A percentile compares a stretch with the other conserved stretches of the same genome.
These are phyloP conservation scores for Sclerotinia subarctica DNA, from an alignment of 2,329 filamentous ascomycete species.

Conservation along the genomic window DNA sequence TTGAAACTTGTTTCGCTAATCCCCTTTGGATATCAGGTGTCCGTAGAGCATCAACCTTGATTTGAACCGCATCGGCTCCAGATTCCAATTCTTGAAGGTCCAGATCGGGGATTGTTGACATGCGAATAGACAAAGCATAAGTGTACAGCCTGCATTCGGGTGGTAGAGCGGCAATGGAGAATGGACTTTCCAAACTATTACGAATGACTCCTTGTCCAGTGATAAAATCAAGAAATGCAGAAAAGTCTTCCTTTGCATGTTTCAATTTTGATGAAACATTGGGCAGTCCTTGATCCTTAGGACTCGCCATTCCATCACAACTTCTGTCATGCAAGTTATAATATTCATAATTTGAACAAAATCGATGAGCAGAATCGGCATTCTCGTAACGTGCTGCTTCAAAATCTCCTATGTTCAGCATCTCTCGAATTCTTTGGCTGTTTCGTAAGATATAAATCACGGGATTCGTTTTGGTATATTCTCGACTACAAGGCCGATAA, in stretches of 20 bases:
- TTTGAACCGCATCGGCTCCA: conserved; percentile 56
- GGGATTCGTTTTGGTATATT: conserved; percentile 62
- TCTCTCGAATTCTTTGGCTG: conserved; percentile 55
- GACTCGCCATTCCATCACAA: conserved; percentile 40
- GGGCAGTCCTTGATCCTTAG: conserved; percentile 44
- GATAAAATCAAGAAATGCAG: conserved; percentile 55
- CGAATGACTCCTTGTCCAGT: conserved; percentile 51
- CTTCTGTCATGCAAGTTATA: conserved; percentile 48
- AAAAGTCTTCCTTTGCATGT: conserved; percentile 58
- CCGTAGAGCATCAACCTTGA: conserved; percentile 57
- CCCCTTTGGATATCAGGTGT: conserved; percentile 46
- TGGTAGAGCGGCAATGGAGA: conserved; percentile 56
- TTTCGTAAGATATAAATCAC: conserved; percentile 70
- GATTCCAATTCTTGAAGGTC: conserved; percentile 55
- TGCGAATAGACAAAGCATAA: conserved; percentile 60
- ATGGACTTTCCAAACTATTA: conserved; percentile 56
- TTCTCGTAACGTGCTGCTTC: conserved; percentile 44
- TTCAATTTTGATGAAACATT: conserved; percentile 49
- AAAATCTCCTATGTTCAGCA: conserved; percentile 45
- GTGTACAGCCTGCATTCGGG: conserved; percentile 61
- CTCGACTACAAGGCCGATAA: conserved; percentile 37
- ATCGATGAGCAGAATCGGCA: conserved; percentile 46
- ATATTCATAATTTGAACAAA: conserved; percentile 66
- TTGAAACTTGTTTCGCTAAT: conserved; percentile 54
- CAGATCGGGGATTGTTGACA: conserved; percentile 54